Evolutionary conservation across 108 stramenopile genomes (phyloP).

Genomic region (Pinguiococcus pyrenoidosus): DNA sequence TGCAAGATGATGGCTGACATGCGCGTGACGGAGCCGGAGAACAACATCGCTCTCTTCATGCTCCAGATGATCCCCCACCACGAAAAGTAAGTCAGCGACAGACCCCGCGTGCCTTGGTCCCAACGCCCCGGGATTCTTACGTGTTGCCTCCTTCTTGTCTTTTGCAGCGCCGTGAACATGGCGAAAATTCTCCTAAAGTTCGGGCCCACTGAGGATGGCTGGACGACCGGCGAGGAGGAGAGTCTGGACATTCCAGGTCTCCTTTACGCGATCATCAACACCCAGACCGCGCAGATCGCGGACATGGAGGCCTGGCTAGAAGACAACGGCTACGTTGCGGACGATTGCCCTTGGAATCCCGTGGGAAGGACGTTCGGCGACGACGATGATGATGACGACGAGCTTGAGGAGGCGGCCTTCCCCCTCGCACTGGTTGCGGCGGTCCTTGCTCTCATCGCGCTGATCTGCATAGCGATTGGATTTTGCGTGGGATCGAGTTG

Average conservation of each 20-base stretch:
- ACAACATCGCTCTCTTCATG: slow-evolving; percentile 26
- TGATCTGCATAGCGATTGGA: too few relatives aligned
- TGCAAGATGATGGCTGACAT: slow-evolving; percentile 36
- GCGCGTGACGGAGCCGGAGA: slow-evolving; percentile 10
- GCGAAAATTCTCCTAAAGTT: slow-evolving; percentile 55
- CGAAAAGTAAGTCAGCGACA: too few relatives aligned
- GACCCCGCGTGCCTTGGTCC: too few relatives aligned
- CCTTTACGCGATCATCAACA: slow-evolving; percentile 48
- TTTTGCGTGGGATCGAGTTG: too few relatives aligned
- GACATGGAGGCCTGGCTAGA: slow-evolving; percentile 49
- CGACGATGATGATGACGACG: too few relatives aligned
- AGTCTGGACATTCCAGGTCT: slow-evolving; percentile 44
- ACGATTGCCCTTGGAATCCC: too few relatives aligned
- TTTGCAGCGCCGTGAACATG: slow-evolving; percentile 84
- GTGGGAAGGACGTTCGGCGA: too few relatives aligned
- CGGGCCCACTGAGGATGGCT: slow-evolving; percentile 30
- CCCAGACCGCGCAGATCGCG: slow-evolving; percentile 66
- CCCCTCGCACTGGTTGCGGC: too few relatives aligned
- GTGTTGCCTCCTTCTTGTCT: too few relatives aligned
- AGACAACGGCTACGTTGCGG: slow-evolving; percentile 18
- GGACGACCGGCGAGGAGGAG: slow-evolving; percentile 28
- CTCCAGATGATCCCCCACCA: slow-evolving; percentile 87
- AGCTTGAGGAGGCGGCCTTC: too few relatives aligned
- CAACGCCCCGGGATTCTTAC: too few relatives aligned
- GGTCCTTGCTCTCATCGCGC: too few relatives aligned